Evolutionary conservation across 2,329 filamentous ascomycete genomes (phyloP).

Genomic region (Neonectria ditissima): DNA sequence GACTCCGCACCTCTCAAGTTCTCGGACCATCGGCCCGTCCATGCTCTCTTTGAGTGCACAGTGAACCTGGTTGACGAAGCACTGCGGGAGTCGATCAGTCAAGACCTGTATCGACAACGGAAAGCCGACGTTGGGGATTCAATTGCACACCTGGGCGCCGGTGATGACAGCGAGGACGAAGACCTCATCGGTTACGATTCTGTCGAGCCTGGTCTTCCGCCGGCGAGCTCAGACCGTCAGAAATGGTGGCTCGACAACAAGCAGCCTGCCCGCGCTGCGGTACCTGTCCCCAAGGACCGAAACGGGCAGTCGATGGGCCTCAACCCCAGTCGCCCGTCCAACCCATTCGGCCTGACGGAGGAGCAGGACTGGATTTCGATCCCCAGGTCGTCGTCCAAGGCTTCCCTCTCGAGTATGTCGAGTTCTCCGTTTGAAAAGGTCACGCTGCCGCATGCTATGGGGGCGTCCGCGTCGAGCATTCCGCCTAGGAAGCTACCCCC

Average conservation of each 20-base stretch:
- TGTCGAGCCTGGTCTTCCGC: constrained; percentile 80
- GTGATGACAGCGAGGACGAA: constrained; percentile 77
- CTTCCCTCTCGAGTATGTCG: constrained; percentile 68
- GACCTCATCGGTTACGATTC: constrained; percentile 85
- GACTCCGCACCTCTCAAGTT: constrained; percentile 85
- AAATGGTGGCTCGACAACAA: constrained; percentile 80
- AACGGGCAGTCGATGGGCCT: constrained; percentile 68
- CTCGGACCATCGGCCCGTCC: constrained; percentile 97
- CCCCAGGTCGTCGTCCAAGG: constrained; percentile 64
- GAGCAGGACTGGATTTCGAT: constrained; percentile 88
- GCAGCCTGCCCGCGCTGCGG: constrained; percentile 78
- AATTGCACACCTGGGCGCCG: constrained; percentile 64
- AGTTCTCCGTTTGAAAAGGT: constrained; percentile 71
- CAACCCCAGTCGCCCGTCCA: constrained; percentile 80
- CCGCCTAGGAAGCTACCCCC: constrained; percentile 64
- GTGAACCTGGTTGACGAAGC: constrained; percentile 84
- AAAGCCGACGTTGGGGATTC: constrained; percentile 74
- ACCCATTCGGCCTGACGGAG: constrained; percentile 80
- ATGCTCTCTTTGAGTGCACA: constrained; percentile 85
- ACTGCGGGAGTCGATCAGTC: constrained; percentile 77
- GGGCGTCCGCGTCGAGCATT: constrained; percentile 59
- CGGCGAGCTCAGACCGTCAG: constrained; percentile 74
- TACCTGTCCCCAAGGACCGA: constrained; percentile 70
- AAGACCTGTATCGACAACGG: constrained; percentile 78
- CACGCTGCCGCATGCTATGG: constrained; percentile 60